phyloP scores from a whole-genome alignment of 1,139 yeast species.

The Pichia sp. region DNA sequence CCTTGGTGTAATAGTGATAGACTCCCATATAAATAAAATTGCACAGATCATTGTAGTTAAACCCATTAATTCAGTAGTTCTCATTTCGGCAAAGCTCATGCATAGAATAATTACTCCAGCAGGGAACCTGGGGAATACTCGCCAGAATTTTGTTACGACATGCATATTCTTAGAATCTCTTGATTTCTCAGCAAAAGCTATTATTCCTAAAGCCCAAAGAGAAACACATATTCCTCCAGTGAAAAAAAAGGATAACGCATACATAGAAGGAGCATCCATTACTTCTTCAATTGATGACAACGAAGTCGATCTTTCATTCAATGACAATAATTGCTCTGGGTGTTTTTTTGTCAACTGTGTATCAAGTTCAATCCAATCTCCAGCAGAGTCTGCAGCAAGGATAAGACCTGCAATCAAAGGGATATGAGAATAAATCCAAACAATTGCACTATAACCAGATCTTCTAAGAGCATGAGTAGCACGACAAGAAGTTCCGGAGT shows the following conservation, averaged over 20 bases:
- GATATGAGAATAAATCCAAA: not conserved
- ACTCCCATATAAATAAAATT: not conserved
- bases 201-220: not conserved
- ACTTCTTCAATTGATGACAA: not conserved
- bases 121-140: not conserved
- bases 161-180: not conserved
- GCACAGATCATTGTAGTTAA: not conserved
- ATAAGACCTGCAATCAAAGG: not conserved
- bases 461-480: not conserved
- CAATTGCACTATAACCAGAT: not conserved
- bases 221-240: not conserved
- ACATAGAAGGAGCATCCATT: not conserved
- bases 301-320: not conserved
- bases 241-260: not conserved
- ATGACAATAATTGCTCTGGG: not conserved
- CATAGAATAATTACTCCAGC: not conserved
- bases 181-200: not conserved
- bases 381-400: not conserved
- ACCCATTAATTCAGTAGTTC: not conserved
- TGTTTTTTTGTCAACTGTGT: not conserved
- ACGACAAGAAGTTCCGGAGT: not conserved
- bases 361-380: not conserved
- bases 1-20: not conserved
- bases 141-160: not conserved
- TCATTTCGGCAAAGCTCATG: not conserved